Percentiles rank a stretch among this genome's conserved stretches.
These are phyloP conservation scores for Alternaria ventricosa DNA, from an alignment of 2,329 filamentous ascomycete genomes.

Conservation along the genomic window DNA sequence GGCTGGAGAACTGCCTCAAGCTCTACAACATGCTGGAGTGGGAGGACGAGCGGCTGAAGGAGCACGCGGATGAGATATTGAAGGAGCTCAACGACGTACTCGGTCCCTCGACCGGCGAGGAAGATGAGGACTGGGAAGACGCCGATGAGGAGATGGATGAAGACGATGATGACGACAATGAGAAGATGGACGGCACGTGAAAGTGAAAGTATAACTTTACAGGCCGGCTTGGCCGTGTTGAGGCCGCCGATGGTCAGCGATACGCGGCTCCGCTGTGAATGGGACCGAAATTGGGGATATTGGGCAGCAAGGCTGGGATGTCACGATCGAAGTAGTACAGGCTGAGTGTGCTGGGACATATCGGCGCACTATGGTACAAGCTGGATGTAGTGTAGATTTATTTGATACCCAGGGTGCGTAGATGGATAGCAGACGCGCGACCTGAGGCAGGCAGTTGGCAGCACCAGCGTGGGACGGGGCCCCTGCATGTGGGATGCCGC, in stretches of 20 bases:
- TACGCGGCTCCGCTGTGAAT: background rate
- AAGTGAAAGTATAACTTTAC: background rate
- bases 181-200: constrained; percentile 51
- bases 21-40: constrained; percentile 83
- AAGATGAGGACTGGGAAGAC: constrained; percentile 52
- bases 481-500: constrained; percentile 16
- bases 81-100: constrained; percentile 54
- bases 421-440: background rate
- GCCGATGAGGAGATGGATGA: constrained; percentile 48
- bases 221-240: background rate
- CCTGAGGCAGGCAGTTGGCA: background rate
- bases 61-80: constrained; percentile 76
- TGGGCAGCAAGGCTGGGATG: background rate
- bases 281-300: background rate
- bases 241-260: background rate
- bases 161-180: constrained; percentile 29
- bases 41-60: constrained; percentile 78
- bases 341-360: background rate
- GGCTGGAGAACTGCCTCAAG: constrained; percentile 80
- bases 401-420: background rate
- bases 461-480: constrained; percentile 3
- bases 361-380: background rate
- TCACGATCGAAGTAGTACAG: background rate
- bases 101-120: constrained; percentile 51
- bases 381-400: constrained; percentile 1